Evolutionary conservation across 2,329 filamentous ascomycete genomes (phyloP).

Genomic region (Drechmeria coniospora): DNA sequence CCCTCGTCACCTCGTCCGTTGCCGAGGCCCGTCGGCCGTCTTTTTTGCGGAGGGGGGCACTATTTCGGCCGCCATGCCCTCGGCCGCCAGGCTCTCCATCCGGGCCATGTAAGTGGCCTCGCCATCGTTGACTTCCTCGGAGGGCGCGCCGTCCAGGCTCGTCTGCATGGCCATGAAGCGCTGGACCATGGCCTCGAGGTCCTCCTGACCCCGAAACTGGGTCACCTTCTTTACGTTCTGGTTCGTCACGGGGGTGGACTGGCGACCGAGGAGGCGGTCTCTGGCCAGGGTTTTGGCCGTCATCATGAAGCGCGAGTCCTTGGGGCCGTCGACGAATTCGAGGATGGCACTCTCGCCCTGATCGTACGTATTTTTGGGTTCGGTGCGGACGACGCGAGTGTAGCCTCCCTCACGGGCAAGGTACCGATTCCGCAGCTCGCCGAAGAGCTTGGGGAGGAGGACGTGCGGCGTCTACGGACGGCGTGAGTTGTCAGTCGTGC

Average conservation of each 20-base stretch:
- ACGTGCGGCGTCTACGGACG: conserved; percentile 44
- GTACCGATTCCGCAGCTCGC: conserved; percentile 67
- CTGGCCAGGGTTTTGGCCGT: conserved; percentile 72
- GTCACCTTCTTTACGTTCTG: conserved; percentile 77
- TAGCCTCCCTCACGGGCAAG: conserved; percentile 70
- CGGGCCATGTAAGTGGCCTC: conserved; percentile 10
- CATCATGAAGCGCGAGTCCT: conserved; percentile 88
- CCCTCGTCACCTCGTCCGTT: too few species aligned
- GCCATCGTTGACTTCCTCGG: conserved; percentile 3
- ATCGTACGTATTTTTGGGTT: conserved; percentile 69
- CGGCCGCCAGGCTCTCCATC: conserved; percentile 16
- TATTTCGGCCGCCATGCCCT: conserved; percentile 15
- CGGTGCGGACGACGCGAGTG: conserved; percentile 84
- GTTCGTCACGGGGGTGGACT: conserved; percentile 54
- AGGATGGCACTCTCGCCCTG: conserved; percentile 83
- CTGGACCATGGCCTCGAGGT: conserved; percentile 50
- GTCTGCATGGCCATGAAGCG: conserved; percentile 17
- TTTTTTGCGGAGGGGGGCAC: conserved; percentile 11
- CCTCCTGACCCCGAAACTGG: conserved; percentile 53
- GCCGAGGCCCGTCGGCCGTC: too few species aligned
- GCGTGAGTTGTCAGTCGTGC: not conserved
- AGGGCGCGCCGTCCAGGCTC: conserved; percentile 6
- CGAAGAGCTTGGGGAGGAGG: conserved; percentile 76
- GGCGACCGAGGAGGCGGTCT: conserved; percentile 36
- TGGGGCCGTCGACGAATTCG: conserved; percentile 85